Evolutionary conservation across 495 filamentous ascomycete species (phyloP).

Genomic region (Lasiosphaeria ovina): DNA sequence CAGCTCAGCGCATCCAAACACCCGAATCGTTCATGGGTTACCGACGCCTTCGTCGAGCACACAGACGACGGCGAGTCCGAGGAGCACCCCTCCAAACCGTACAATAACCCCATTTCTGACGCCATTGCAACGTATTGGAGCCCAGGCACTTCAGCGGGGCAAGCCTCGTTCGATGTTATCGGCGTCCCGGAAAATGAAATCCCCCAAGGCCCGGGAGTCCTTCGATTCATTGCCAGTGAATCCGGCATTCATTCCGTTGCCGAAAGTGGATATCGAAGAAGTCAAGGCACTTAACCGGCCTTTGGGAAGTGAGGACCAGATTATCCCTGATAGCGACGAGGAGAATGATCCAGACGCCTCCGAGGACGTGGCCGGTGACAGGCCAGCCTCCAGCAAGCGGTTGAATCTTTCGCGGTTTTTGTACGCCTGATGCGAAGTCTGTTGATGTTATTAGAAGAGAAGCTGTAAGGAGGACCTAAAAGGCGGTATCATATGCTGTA

Average conservation of each 20-base stretch:
- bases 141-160: slow-evolving; percentile 37
- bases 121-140: slow-evolving; percentile 48
- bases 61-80: slow-evolving; percentile 19
- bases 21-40: slow-evolving; percentile 29
- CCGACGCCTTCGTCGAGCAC: slow-evolving; percentile 33
- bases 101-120: slow-evolving; percentile 31
- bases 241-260: slow-evolving; percentile 42
- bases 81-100: slow-evolving; percentile 20
- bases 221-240: slow-evolving; percentile 33
- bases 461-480: slow-evolving; percentile 1
- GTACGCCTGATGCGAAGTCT: slow-evolving; percentile 38
- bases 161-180: slow-evolving; percentile 33
- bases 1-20: slow-evolving; percentile 14
- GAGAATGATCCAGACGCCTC: slow-evolving; percentile 46
- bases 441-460: no score
- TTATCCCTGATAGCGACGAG: slow-evolving; percentile 68
- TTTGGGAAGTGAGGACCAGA: slow-evolving; percentile 73
- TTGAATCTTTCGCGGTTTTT: slow-evolving; percentile 56
- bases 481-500: slow-evolving; percentile 10
- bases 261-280: slow-evolving; percentile 40
- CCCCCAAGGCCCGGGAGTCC: slow-evolving; percentile 22
- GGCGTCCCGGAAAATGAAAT: neutral
- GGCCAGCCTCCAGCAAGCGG: slow-evolving; percentile 17
- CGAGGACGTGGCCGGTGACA: slow-evolving; percentile 16
- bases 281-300: slow-evolving; percentile 36